These are phyloP conservation scores for Ustilago shanxiensis DNA, from an alignment of 1,284 basidiomycete species.

Conservation along the genomic window DNA sequence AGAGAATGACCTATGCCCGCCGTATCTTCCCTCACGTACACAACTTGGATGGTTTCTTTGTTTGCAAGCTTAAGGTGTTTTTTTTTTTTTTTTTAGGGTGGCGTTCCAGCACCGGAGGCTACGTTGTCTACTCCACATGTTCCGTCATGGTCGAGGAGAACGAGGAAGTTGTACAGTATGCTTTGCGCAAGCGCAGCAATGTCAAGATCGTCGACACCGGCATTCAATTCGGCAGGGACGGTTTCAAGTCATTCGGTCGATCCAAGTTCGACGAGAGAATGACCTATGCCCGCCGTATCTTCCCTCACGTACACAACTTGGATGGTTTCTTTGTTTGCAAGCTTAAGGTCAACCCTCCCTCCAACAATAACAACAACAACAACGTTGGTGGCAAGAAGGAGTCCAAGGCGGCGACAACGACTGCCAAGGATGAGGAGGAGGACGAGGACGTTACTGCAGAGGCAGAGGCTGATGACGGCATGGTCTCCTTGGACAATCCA, in stretches of 20 bases:
- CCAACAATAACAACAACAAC: constrained; percentile 28
- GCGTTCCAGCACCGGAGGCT: constrained; percentile 91
- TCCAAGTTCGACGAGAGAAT: constrained; percentile 87
- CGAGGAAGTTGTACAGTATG: constrained; percentile 97
- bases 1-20: constrained; percentile 75
- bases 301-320: constrained; percentile 75
- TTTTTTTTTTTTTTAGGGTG: too few species aligned
- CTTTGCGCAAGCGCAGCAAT: constrained; percentile 95
- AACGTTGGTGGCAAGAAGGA: constrained; percentile 2
- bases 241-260: constrained; percentile 89
- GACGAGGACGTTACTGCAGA: constrained; percentile 5
- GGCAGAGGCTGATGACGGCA: constrained; percentile 8
- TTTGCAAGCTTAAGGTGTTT: too few species aligned
- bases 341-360: constrained; percentile 79
- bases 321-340: constrained; percentile 99
- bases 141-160: constrained; percentile 99
- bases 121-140: constrained; percentile 97
- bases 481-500: constrained; percentile 40
- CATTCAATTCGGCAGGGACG: constrained; percentile 91
- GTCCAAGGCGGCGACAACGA: neutral
- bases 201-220: constrained; percentile 93
- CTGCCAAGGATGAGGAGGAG: neutral
- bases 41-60: constrained; percentile 96
- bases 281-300: constrained; percentile 68
- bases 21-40: constrained; percentile 70